These are phyloP conservation scores for Vigna hirtella DNA, from an alignment of 306 rosid genomes.

Conservation along the genomic window DNA sequence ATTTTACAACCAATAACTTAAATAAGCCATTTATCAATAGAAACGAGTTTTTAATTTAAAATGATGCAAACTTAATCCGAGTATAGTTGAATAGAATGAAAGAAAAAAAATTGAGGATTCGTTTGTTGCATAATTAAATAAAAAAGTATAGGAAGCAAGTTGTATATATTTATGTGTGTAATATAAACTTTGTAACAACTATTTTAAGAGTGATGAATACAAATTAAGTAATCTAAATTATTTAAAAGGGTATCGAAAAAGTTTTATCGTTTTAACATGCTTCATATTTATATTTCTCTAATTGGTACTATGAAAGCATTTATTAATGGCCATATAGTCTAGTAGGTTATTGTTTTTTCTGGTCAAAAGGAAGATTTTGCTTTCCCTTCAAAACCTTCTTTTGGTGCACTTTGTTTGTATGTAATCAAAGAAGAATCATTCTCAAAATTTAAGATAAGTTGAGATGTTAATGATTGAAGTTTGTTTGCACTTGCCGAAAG, in stretches of 20 bases:
- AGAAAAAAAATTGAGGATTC: not conserved
- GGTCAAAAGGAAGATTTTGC: constrained; percentile 52
- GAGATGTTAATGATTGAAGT: constrained; percentile 45
- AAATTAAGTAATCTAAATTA: not conserved
- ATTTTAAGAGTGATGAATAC: not conserved
- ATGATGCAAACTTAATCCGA: not conserved
- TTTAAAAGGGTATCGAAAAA: not conserved
- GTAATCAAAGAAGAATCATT: constrained; percentile 51
- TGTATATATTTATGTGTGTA: not conserved
- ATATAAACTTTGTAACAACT: too few relatives aligned
- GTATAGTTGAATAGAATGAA: not conserved
- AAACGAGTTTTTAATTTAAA: not conserved
- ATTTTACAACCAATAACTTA: not conserved
- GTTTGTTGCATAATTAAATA: constrained; percentile 1
- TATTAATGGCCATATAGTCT: not conserved
- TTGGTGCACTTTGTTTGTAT: constrained; percentile 43
- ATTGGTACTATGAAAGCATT: not conserved
- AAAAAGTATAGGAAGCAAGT: constrained; percentile 1
- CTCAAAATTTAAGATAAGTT: constrained; percentile 40
- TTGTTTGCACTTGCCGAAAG: constrained; percentile 52
- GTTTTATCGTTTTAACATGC: too few relatives aligned
- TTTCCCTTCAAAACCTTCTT: constrained; percentile 44
- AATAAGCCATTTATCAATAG: not conserved
- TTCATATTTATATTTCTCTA: not conserved
- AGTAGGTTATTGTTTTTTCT: constrained; percentile 16